Evolutionary conservation across 169 alveolate species (phyloP).

Genomic region (Amoebophrya sp.): DNA sequence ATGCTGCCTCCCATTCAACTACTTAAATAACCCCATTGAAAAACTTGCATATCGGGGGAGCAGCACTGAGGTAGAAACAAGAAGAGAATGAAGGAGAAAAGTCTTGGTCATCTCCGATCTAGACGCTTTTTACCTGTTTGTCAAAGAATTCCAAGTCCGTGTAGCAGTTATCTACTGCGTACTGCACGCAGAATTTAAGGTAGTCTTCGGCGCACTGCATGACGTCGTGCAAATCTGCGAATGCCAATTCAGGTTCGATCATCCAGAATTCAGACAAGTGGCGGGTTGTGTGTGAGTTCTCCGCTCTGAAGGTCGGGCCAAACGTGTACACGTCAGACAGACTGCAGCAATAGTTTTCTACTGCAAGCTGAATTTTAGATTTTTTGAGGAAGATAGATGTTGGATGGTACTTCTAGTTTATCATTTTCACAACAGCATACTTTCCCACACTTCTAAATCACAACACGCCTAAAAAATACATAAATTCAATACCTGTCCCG

Average conservation of each 20-base stretch:
- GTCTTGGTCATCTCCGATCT: constrained; percentile 50
- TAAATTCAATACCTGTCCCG: constrained; percentile 73
- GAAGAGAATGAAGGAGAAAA: too few species aligned
- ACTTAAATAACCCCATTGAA: too few species aligned
- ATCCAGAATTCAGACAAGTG: constrained; percentile 99
- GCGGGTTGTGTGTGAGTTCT: constrained; percentile 91
- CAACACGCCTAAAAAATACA: too few species aligned
- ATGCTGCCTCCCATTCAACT: too few species aligned
- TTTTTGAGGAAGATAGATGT: too few species aligned
- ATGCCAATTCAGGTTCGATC: constrained; percentile 98
- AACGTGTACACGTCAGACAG: constrained; percentile 95
- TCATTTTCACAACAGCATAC: too few species aligned
- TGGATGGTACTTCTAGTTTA: too few species aligned
- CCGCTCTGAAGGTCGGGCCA: constrained; percentile 99
- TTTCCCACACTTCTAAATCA: too few species aligned
- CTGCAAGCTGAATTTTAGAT: constrained; percentile 58
- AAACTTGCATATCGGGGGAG: too few species aligned
- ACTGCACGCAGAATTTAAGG: constrained; percentile 83
- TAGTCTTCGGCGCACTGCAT: constrained; percentile 85
- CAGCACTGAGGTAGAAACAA: too few species aligned
- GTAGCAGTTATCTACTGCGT: constrained; percentile 72
- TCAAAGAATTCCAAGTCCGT: constrained; percentile 83
- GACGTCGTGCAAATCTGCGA: constrained; percentile 78
- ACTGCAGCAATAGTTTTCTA: constrained; percentile 87
- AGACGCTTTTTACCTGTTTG: constrained; percentile 49